A percentile compares a stretch with the other conserved stretches of the same genome.
Evolutionary conservation across 768 basidiomycete genomes (phyloP).

Genomic region (Mycena epipterygia): DNA sequence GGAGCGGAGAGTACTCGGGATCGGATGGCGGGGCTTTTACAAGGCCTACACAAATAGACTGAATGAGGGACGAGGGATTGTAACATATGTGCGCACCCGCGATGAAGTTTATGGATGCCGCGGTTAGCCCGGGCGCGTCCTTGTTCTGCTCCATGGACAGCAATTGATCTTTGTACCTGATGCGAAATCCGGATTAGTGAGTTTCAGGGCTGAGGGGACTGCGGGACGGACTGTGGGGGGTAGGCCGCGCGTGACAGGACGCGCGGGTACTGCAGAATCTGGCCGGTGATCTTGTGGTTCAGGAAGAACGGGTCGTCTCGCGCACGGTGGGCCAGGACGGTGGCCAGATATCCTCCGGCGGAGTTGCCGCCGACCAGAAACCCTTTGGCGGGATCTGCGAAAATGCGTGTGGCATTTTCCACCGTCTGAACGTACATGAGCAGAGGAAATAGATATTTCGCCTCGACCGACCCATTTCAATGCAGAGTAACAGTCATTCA

Average conservation of each 20-base stretch:
- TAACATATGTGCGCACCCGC: background rate
- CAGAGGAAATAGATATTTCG: conserved; percentile 8
- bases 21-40: background rate
- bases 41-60: background rate
- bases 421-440: conserved; percentile 1
- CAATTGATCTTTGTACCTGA: conserved; percentile 36
- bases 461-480: conserved; percentile 42
- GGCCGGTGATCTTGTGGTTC: conserved; percentile 39
- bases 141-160: conserved; percentile 39
- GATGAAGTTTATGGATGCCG: background rate
- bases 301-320: conserved; percentile 40
- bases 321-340: conserved; percentile 37
- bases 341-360: conserved; percentile 39
- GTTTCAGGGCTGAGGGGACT: background rate
- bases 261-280: conserved; percentile 39
- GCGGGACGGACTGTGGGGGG: conserved; percentile 39
- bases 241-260: conserved; percentile 34
- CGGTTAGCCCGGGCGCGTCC: conserved; percentile 31
- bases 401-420: conserved; percentile 9
- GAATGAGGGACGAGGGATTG: background rate
- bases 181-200: background rate
- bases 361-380: conserved; percentile 43
- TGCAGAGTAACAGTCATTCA: conserved; percentile 40
- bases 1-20: conserved; percentile 6
- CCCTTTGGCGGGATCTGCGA: conserved; percentile 35